Base-by-base conservation (phyloP, 1,284 basidiomycete species). In the Cryptococcus sp. region DNA sequence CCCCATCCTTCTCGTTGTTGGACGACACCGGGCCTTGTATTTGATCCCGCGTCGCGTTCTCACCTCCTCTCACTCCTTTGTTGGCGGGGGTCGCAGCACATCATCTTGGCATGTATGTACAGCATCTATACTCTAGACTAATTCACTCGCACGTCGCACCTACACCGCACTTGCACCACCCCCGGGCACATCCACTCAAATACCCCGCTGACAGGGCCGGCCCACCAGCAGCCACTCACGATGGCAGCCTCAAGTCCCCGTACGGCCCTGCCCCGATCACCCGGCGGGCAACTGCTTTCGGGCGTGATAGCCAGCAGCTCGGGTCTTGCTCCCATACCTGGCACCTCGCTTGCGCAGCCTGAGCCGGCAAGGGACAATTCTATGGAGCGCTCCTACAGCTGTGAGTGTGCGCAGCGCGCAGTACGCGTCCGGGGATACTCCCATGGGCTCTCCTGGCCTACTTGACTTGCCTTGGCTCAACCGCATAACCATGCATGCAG, bases 221-320 rank as follows among this genome's bases (percentile, higher is more conserved):
- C 28, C 4, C 28, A 33, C 28, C 28, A 33, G 5, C 28, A 33
- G 28, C 28, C 28, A 9, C 28, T 9, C 28, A 48, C 18, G 23
- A 48, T 35, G 23, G 36, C 46, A 33, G n/a, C 35, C 16, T 24
- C 46, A 16, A 33, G 24, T 16, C 57, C 49, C n/a, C 40, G 51
- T 7, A 50, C 39, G 20, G 24, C 37, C 36, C 47, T 57, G 15
- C 55, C 59, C 7, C 54, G 64, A 23, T 61, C 61, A 20, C 61
- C 61, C 21, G 61, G 52, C 4, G 64, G 62, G 16, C 50, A 59
- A 21, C 45, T 51, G 16, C 53, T 55, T 16, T 51, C 57, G 37
- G 54, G 47, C 24, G 33, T 53, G 18, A 28, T 20, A 36, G 23
- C 21, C 36, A 37, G 21, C 28, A 33, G 28, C 28, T 33, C 28